Percentiles rank a stretch among this genome's conserved stretches.
phyloP scores from a whole-genome alignment of 768 basidiomycete species.

The Boletellus sp. region DNA sequence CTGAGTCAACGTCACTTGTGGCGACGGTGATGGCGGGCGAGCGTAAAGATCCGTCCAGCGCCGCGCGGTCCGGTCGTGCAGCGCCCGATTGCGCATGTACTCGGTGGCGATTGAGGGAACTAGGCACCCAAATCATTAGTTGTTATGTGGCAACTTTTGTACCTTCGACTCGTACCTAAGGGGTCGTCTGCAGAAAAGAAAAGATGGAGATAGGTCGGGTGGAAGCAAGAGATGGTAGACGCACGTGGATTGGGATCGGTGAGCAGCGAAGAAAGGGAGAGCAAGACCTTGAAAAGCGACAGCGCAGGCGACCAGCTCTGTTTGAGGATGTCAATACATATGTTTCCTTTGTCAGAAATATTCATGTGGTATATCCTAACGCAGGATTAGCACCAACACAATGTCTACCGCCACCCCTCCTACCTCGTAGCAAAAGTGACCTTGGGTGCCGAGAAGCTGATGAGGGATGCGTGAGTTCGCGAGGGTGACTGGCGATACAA shows the following conservation, averaged over 20 bases:
- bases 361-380: slow-evolving; percentile 87
- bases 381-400: not conserved
- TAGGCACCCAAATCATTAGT: slow-evolving; percentile 19
- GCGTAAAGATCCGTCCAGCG: slow-evolving; percentile 78
- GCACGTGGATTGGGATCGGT: slow-evolving; percentile 92
- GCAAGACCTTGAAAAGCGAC: slow-evolving; percentile 90
- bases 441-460: slow-evolving; percentile 75
- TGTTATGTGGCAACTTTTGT: not conserved
- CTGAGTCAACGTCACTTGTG: slow-evolving; percentile 10
- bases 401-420: slow-evolving; percentile 8
- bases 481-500: not conserved
- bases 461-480: slow-evolving; percentile 1
- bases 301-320: slow-evolving; percentile 92
- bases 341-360: slow-evolving; percentile 71
- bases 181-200: slow-evolving; percentile 53
- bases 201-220: slow-evolving; percentile 7
- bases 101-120: slow-evolving; percentile 73
- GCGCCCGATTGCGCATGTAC: slow-evolving; percentile 58
- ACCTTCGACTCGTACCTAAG: slow-evolving; percentile 43
- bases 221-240: slow-evolving; percentile 28
- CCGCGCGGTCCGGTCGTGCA: slow-evolving; percentile 74
- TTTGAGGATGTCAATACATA: slow-evolving; percentile 91
- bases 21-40: slow-evolving; percentile 35
- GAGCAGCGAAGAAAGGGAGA: slow-evolving; percentile 87
- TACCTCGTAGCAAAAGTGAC: slow-evolving; percentile 74